Base-by-base conservation (phyloP, 192 early-diverging fungal genomes). In the Coemansia erecta region DNA sequence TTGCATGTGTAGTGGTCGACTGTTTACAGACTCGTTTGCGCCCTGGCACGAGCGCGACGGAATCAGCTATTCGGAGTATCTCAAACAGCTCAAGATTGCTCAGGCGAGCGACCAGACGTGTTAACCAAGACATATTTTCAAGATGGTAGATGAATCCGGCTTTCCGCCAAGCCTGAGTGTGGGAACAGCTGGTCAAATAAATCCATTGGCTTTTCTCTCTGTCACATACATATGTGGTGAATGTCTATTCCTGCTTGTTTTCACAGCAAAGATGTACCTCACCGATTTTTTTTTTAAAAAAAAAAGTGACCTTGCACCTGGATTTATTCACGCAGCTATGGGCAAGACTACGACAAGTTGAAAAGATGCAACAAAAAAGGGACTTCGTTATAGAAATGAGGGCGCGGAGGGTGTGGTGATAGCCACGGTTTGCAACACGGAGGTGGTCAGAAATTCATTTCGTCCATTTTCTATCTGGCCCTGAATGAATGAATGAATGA, bases 11-110 rank as follows among this genome's bases (percentile, higher is more conserved):
- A 79, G 76, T 64, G 67, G 66, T 37, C 39, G 61, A 21, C 60
- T 79, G 28, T 79, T 79, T 45, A 73, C 66, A 2, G 71, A 79
- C 7, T 42, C 62, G 45, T 73, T 73, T 61, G 76, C 76, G 40
- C 60, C 70, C 50, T 79, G 76, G 76, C 37, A 73, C 45, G 58
- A 51, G 43, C 70, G 71, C 46, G 66, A 73, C 31, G 76, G 76
- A 13, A 43, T 59, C 17, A 46, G 56, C 19, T 63, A 79, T 22
- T 66, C 70, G 3, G 70, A 79, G 28, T 73, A 70, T 39, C 47
- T 73, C 51, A 66, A 71, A 50, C 68, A 64, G 46, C 68, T 77
- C 40, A 71, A 64, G 50, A 67, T 77, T 35, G 69, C 64, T 17
- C 68, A 65, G n/a, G 61, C 74, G 28, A 64, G 64, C 58, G 69